A percentile compares a stretch with the other conserved stretches of the same genome.
Conservation (phyloP, 78 protist species). For the Paulinella micropora region DNA sequence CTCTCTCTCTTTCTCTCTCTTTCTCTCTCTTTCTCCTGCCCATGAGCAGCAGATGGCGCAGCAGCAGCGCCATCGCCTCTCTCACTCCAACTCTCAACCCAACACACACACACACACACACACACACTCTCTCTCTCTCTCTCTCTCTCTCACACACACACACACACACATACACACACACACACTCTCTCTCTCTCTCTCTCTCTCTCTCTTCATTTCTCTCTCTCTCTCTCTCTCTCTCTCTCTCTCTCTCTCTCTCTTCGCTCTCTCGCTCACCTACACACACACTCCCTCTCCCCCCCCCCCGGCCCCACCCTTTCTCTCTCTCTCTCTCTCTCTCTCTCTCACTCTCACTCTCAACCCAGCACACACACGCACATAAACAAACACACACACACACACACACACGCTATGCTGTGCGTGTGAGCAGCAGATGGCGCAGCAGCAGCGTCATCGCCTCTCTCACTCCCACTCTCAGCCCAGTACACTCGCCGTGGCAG, state of each 20-base stretch:
- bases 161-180: background rate
- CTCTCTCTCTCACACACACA: background rate
- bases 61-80: too few relatives aligned
- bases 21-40: too few relatives aligned
- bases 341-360: background rate
- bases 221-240: background rate
- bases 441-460: too few relatives aligned
- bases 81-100: background rate
- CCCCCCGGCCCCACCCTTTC: background rate
- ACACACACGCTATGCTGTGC: too few relatives aligned
- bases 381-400: too few relatives aligned
- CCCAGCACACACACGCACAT: too few relatives aligned
- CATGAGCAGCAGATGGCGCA: too few relatives aligned
- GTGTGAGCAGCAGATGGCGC: too few relatives aligned
- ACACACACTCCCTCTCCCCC: background rate
- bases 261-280: background rate
- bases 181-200: background rate
- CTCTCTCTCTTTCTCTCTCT: too few relatives aligned
- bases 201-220: background rate
- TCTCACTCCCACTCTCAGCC: background rate
- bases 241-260: background rate
- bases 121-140: background rate
- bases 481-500: too few relatives aligned
- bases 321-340: background rate
- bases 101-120: too few relatives aligned